phyloP scores from a whole-genome alignment of 306 rosid genomes.

The Trifolium dubium region DNA sequence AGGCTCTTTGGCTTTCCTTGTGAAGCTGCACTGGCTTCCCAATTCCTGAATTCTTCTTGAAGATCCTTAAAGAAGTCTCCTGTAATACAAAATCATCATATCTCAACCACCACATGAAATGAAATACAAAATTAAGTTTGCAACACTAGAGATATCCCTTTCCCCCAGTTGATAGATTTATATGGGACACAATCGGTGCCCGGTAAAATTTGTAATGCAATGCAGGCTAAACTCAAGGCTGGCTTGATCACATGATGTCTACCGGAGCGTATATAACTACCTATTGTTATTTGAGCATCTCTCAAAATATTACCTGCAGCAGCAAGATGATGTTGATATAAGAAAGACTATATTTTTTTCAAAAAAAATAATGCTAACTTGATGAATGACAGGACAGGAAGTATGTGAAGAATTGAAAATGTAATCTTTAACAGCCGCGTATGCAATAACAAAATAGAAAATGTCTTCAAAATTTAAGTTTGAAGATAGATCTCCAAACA shows the following conservation, averaged over 20 bases:
- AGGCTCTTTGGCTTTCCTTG: conserved; percentile 94
- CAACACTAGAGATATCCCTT: conserved; percentile 34
- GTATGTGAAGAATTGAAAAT: conserved; percentile 25
- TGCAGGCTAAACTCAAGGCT: conserved; percentile 43
- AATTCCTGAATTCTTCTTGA: conserved; percentile 84
- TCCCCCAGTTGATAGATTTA: conserved; percentile 8
- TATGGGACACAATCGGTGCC: conserved; percentile 30
- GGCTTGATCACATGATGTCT: conserved; percentile 54
- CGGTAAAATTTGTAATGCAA: conserved; percentile 31
- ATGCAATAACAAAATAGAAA: conserved; percentile 14
- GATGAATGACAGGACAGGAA: conserved; percentile 36
- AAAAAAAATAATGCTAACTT: conserved; percentile 1
- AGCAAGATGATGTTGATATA: conserved; percentile 66
- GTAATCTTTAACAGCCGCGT: neutral
- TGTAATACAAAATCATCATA: conserved; percentile 51
- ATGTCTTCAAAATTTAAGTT: conserved; percentile 22
- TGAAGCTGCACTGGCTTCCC: conserved; percentile 84
- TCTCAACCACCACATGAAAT: conserved; percentile 34
- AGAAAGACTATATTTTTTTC: conserved; percentile 40
- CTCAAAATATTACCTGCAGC: conserved; percentile 92
- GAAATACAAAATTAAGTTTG: conserved; percentile 29
- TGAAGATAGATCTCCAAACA: conserved; percentile 24
- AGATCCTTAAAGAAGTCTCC: conserved; percentile 88
- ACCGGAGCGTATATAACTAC: conserved; percentile 79
- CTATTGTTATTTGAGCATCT: conserved; percentile 98